Evolutionary conservation across 306 rosid genomes (phyloP), one percentile per base, ranked within the genome.

Genomic region (Vigna reflexopilosa): DNA sequence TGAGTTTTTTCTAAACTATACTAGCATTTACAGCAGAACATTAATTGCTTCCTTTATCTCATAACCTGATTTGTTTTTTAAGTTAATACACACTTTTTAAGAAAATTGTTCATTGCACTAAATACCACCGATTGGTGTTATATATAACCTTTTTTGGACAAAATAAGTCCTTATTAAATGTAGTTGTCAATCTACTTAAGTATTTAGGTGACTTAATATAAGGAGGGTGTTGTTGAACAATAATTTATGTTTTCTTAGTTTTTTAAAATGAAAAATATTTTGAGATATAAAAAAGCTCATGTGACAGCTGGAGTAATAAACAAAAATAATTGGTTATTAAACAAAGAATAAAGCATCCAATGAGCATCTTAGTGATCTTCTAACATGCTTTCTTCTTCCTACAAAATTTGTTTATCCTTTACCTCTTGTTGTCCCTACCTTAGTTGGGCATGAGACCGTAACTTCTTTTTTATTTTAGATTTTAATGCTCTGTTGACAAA

Each of bases 321-420:
- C 1, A 4, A 28, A 4, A 13, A 28, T 30, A 17, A 32, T 32
- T 50, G 6, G 14, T 50, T 20, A 63, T 50, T 50, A 42, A 26
- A 40, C 26, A 24, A 40, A 24, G 3, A 65, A 9, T 9, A 26
- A 66, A 26, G 7, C 22, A 44, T 70, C 52, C 52, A 70, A 5
- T 32, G 70, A 20, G 44, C 22, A 69, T 58, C 57, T 78, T 78
- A 36, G 19, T 61, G 72, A 59, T 70, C 44, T 34, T 61, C 47
- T 24, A 49, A 16, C 38, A 78, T 49, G 30, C 63, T 70, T 28
- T 51, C 50, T 64, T 64, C 50, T 72, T 26, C 73, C 59, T 79
- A 1, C 68, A 20, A 54, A 34, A 20, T 48, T 68, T 47, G 62
- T 78, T 70, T 13, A 48, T 59, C 8, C 61, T 14, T 30, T 64